Evolutionary conservation across 2,329 filamentous ascomycete genomes (phyloP).

Genomic region (Xylariales sp.): DNA sequence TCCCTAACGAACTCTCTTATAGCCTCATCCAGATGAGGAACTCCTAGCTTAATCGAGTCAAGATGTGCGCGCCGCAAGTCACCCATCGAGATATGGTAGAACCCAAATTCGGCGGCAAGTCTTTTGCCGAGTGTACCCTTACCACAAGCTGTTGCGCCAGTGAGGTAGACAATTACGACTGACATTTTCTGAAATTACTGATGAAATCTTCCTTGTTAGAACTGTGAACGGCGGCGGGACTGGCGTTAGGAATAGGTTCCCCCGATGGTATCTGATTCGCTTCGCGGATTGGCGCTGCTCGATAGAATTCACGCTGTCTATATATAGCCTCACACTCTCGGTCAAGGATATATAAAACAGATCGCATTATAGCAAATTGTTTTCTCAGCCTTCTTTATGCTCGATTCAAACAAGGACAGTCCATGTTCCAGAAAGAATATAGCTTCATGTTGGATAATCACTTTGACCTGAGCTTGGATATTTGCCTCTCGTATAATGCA

Average conservation of each 20-base stretch:
- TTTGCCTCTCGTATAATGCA: neutral
- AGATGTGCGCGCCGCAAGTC: conserved; percentile 13
- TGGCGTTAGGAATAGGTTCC: neutral
- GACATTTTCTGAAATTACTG: conserved; percentile 22
- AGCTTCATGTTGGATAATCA: neutral
- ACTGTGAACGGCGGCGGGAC: neutral
- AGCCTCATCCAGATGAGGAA: neutral
- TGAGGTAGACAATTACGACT: conserved; percentile 33
- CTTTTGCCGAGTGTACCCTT: conserved; percentile 31
- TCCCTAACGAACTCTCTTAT: neutral
- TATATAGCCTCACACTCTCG: neutral
- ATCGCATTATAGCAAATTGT: neutral
- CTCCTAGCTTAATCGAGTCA: neutral
- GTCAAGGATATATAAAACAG: neutral
- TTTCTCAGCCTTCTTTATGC: neutral
- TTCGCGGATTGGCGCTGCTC: neutral
- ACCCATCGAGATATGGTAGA: conserved; percentile 34
- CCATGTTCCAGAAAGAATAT: neutral
- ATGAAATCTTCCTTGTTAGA: neutral
- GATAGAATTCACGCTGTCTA: neutral
- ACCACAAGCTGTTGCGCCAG: conserved; percentile 30
- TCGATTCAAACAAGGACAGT: neutral
- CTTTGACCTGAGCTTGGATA: neutral
- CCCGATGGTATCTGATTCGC: neutral
- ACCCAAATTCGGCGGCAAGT: conserved; percentile 28